Percentiles rank a stretch among this genome's conserved stretches.
phyloP scores from a whole-genome alignment of 163 green algal genomes.

The Trebouxia gelatinosa region DNA sequence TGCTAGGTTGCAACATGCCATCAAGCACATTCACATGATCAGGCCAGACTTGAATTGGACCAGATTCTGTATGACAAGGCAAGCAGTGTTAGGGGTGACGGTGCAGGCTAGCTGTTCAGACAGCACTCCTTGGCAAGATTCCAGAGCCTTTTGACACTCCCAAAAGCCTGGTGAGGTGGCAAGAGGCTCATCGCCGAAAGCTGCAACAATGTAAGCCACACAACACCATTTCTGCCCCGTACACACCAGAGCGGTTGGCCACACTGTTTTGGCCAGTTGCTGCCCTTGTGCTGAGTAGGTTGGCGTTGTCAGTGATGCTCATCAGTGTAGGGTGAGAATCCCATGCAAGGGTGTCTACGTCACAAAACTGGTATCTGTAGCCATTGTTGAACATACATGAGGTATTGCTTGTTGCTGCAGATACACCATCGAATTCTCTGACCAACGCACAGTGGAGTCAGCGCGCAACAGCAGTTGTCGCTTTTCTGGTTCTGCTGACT shows the following conservation, averaged over 20 bases:
- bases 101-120: conserved; percentile 20
- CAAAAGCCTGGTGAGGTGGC: conserved; percentile 6
- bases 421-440: conserved; percentile 2
- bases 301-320: neutral
- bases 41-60: conserved; percentile 39
- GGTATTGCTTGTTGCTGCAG: neutral
- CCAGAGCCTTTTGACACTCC: conserved; percentile 3
- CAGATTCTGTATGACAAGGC: conserved; percentile 31
- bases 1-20: too few species aligned
- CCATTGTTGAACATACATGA: neutral
- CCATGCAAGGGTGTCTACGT: too few species aligned
- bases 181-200: conserved; percentile 18
- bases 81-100: neutral
- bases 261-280: neutral
- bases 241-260: neutral
- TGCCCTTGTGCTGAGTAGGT: neutral
- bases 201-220: conserved; percentile 2
- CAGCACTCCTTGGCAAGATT: conserved; percentile 2
- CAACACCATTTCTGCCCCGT: neutral
- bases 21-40: conserved; percentile 27
- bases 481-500: conserved; percentile 6
- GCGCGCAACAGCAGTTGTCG: neutral
- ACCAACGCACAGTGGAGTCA: conserved; percentile 16
- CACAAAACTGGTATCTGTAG: neutral
- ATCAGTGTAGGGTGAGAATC: too few species aligned